phyloP scores from a whole-genome alignment of 73 alveolate species.

The Paramecium sexaurelia region DNA sequence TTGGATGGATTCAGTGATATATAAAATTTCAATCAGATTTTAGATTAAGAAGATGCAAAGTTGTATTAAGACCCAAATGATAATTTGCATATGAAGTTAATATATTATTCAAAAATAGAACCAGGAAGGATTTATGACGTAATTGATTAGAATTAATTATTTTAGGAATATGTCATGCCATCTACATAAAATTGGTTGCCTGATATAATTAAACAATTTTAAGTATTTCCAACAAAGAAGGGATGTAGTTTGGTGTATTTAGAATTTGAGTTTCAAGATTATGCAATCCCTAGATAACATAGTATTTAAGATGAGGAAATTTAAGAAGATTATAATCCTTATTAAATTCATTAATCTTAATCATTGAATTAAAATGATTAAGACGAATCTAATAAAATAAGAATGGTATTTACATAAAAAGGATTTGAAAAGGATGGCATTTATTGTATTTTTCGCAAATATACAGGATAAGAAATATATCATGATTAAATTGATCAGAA shows the following conservation, averaged over 20 bases:
- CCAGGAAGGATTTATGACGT: background rate
- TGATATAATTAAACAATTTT: background rate
- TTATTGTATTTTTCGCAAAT: background rate
- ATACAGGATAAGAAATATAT: background rate
- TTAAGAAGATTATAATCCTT: background rate
- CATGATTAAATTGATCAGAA: background rate
- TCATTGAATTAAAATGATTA: background rate
- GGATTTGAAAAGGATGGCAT: background rate
- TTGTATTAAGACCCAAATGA: background rate
- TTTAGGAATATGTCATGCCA: background rate
- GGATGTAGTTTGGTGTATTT: background rate
- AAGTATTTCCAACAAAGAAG: background rate
- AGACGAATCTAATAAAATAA: background rate
- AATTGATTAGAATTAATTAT: background rate
- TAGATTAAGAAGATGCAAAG: background rate
- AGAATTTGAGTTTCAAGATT: background rate
- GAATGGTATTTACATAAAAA: conserved; percentile 11
- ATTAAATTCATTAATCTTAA: too few species aligned
- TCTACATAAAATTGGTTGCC: background rate
- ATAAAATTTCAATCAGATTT: background rate
- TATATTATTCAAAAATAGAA: background rate
- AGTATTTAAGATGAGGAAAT: background rate
- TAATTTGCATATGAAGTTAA: background rate
- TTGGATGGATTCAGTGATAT: conserved; percentile 15
- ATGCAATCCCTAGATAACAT: background rate